Conservation (phyloP, 805 yeast genomes). For the Zygosaccharomyces siamensis region DNA sequence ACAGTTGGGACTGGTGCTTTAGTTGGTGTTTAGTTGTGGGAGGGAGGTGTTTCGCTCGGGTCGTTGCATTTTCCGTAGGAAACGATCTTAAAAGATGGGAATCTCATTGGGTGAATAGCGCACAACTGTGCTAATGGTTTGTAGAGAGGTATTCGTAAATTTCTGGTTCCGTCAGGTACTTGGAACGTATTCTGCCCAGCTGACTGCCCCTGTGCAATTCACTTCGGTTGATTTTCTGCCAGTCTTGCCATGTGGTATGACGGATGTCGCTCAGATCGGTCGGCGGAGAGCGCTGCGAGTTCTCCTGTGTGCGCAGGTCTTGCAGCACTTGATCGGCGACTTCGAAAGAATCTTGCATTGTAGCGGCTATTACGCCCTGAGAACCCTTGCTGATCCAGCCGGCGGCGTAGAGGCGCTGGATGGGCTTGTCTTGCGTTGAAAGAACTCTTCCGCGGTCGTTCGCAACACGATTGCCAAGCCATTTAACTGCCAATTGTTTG, state of each 20-base stretch:
- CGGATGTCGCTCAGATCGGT: slow-evolving; percentile 11
- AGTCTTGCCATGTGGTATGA: slow-evolving; percentile 33
- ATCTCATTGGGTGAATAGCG: slow-evolving; percentile 11
- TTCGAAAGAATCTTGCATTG: slow-evolving; percentile 78
- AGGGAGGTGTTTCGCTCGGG: too few species aligned
- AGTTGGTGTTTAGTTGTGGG: too few species aligned
- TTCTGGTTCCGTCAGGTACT: slow-evolving; percentile 16
- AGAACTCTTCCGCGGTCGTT: slow-evolving; percentile 45
- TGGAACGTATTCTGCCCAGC: slow-evolving; percentile 16
- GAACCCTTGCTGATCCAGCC: slow-evolving; percentile 93
- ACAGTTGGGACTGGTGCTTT: not conserved
- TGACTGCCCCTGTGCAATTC: slow-evolving; percentile 23
- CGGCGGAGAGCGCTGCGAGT: not conserved
- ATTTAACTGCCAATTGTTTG: slow-evolving; percentile 45
- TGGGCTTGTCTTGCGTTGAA: slow-evolving; percentile 17
- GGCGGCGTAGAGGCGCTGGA: slow-evolving; percentile 61
- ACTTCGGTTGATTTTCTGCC: slow-evolving; percentile 23
- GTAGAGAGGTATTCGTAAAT: slow-evolving; percentile 8
- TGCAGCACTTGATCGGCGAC: slow-evolving; percentile 61
- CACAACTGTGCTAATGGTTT: not conserved
- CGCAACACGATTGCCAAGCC: slow-evolving; percentile 47
- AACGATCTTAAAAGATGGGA: slow-evolving; percentile 6
- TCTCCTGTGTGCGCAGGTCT: slow-evolving; percentile 41
- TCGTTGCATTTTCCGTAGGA: not conserved
- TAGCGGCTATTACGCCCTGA: slow-evolving; percentile 83